phyloP scores from a whole-genome alignment of 768 basidiomycete species.

The Naganishia friedmannii region DNA sequence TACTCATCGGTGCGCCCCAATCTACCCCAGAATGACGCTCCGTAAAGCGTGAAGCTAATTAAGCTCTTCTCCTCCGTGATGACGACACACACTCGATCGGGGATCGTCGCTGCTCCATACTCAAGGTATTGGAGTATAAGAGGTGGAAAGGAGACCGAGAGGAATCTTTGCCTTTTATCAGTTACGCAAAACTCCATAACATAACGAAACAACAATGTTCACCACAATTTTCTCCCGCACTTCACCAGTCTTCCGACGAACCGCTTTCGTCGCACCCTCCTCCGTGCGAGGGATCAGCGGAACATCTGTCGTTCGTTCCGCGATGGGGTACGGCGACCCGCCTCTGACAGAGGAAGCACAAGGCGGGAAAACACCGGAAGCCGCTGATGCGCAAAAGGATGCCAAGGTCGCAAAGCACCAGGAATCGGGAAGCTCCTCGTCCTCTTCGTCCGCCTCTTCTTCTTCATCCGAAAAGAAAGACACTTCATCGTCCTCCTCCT shows the following conservation, averaged over 20 bases:
- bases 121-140: too few relatives aligned
- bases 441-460: background rate
- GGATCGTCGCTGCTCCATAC: too few relatives aligned
- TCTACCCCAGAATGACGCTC: too few relatives aligned
- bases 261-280: background rate
- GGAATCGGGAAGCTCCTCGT: background rate
- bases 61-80: too few relatives aligned
- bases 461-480: background rate
- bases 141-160: too few relatives aligned
- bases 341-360: background rate
- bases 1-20: too few relatives aligned
- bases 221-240: constrained; percentile 6
- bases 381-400: background rate
- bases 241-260: constrained; percentile 3
- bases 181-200: too few relatives aligned
- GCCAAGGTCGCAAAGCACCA: background rate
- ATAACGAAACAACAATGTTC: constrained; percentile 13
- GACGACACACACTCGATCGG: too few relatives aligned
- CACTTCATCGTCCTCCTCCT: background rate
- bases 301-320: background rate
- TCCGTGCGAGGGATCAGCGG: constrained; percentile 4
- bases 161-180: too few relatives aligned
- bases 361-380: background rate
- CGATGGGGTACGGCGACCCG: constrained; percentile 9
- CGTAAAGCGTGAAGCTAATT: too few relatives aligned